Percentiles rank a stretch among this genome's conserved stretches.
phyloP scores from a whole-genome alignment of 2,329 filamentous ascomycete species.

The Pyrenophora seminiperda region DNA sequence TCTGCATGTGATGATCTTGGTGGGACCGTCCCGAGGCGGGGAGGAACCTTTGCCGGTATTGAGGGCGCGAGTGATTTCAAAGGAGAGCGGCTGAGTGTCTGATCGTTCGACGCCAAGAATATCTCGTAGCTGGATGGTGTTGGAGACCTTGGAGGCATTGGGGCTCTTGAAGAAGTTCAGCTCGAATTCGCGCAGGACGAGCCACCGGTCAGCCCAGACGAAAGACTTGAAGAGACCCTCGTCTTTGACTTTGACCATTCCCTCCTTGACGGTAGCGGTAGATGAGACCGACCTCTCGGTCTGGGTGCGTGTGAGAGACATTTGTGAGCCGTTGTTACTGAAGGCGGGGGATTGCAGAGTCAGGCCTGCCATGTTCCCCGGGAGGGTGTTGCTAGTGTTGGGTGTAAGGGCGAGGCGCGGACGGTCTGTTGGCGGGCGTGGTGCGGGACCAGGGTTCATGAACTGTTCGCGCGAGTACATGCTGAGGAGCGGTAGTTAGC shows the following conservation, averaged over 20 bases:
- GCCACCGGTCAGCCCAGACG: conserved; percentile 87
- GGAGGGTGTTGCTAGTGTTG: conserved; percentile 67
- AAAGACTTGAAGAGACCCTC: conserved; percentile 81
- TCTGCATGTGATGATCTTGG: conserved; percentile 85
- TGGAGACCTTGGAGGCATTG: conserved; percentile 78
- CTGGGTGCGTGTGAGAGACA: conserved; percentile 50
- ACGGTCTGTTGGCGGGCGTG: conserved; percentile 82
- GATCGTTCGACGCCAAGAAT: conserved; percentile 89
- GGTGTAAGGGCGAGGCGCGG: conserved; percentile 81
- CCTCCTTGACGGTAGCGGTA: conserved; percentile 59
- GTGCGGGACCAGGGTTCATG: conserved; percentile 96
- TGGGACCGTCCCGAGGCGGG: conserved; percentile 78
- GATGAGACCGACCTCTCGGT: conserved; percentile 48
- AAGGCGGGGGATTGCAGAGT: conserved; percentile 67
- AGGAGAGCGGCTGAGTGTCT: conserved; percentile 87
- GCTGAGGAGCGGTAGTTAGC: conserved; percentile 45
- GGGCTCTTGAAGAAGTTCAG: conserved; percentile 95
- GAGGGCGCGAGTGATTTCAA: conserved; percentile 83
- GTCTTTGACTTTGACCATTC: conserved; percentile 86
- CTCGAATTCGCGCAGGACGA: conserved; percentile 89
- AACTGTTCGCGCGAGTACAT: conserved; percentile 72
- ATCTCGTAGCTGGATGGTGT: conserved; percentile 82
- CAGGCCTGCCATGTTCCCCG: conserved; percentile 80
- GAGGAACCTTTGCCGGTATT: conserved; percentile 63
- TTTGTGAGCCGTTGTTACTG: conserved; percentile 44